Conservation (phyloP, 345 rosid genomes). For the Combretum micranthum region DNA sequence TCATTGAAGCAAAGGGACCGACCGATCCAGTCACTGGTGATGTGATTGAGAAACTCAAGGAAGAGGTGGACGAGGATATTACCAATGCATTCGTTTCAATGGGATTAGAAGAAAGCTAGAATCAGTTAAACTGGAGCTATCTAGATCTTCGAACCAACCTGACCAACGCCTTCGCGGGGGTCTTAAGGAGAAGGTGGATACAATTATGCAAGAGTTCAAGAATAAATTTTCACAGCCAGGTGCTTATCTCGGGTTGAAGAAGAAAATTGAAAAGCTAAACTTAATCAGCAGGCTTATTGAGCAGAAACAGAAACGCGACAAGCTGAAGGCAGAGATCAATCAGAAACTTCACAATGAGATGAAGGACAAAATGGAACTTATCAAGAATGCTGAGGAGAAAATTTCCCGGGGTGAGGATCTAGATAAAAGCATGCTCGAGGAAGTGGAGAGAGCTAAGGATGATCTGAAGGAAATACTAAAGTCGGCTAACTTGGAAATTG, state of each 20-base stretch:
- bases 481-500: no score
- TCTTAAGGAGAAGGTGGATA: constrained; percentile 14
- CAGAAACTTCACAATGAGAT: no score
- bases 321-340: no score
- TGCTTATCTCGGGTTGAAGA: constrained; percentile 32
- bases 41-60: constrained; percentile 22
- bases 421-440: no score
- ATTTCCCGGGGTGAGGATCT: no score
- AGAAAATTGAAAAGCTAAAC: constrained; percentile 23
- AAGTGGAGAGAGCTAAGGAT: no score
- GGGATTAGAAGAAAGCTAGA: constrained; percentile 29
- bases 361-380: no score
- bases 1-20: constrained; percentile 44
- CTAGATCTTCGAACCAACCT: constrained; percentile 11
- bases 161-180: constrained; percentile 8
- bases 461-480: no score
- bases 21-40: neutral
- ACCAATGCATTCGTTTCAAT: constrained; percentile 25
- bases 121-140: constrained; percentile 21
- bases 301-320: no score
- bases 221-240: constrained; percentile 29
- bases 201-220: constrained; percentile 22
- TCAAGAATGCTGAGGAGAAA: no score
- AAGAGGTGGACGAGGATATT: constrained; percentile 23
- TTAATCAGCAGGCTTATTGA: no score